Evolutionary conservation across 75 land plant genomes (phyloP), one percentile per base, ranked within the genome.

Genomic region (Sequoiadendron giganteum): DNA sequence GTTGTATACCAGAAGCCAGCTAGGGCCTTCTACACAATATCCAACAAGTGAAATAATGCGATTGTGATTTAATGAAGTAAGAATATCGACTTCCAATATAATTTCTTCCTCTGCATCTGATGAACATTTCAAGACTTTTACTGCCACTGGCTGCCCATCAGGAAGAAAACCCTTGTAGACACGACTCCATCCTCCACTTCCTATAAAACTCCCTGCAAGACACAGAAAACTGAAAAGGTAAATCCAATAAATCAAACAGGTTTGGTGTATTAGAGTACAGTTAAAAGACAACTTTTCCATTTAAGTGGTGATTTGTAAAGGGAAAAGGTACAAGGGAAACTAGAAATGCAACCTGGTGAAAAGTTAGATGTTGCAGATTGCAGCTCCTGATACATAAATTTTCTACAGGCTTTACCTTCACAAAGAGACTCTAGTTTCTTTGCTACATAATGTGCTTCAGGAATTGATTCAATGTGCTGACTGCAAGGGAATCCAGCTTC

Each of bases 1-100:
- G 85, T 97, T 91, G 89, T 98, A 98, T 42, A 98, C 99, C 88
- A 98, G 91, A 38, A 96, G 89, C 39, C 93, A 89, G 32, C 90
- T 89, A 38, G 87, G 81, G 19, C 87, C 89, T 86, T 93, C 97
- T 78, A 88, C 88, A 85, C 95, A 92, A 83, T 92, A 95, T 18
- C 96, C 96, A 83, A 94, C 47, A 47, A 95, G 86, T 15, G 93
- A 52, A 36, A 94, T 91, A 49, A 95, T 91, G 83, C 90, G 86
- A 34, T 86, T 86, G 55, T 95, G 94, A 10, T 82, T 86, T 54
- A 95, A 79, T 9, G 87, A 70, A 56, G 92, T 89, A 56, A 89
- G 86, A 32, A 95, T 95, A 88, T 93, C 95, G 55, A 95, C 86
- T 79, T 95, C 95, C 21, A 89, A 88, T 5, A 92, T 65, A 40